These are phyloP conservation scores for Pseudocercospora crystallina DNA, from an alignment of 2,329 filamentous ascomycete genomes.

Conservation along the genomic window DNA sequence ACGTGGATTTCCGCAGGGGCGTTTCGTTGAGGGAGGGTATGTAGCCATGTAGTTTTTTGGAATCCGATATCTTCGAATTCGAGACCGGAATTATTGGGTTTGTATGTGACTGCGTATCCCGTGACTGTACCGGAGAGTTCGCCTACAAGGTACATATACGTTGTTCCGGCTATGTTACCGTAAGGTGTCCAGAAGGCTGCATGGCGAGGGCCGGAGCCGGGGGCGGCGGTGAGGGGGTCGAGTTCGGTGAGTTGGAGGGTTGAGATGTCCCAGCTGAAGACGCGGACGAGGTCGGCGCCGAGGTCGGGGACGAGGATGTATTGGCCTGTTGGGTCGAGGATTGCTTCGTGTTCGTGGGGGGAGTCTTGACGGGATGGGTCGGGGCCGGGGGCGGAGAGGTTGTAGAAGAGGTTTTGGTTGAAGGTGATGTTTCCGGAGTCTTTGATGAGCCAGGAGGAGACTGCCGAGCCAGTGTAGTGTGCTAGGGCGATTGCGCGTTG, in stretches of 20 bases:
- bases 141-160: conserved; percentile 44
- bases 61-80: conserved; percentile 45
- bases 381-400: conserved; percentile 30
- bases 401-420: conserved; percentile 33
- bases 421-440: conserved; percentile 44
- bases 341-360: conserved; percentile 38
- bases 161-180: conserved; percentile 27
- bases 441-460: conserved; percentile 52
- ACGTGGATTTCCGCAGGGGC: conserved; percentile 59
- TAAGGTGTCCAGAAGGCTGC: conserved; percentile 37
- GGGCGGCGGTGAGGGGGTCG: conserved; percentile 25
- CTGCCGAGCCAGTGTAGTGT: conserved; percentile 42
- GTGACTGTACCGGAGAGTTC: conserved; percentile 53
- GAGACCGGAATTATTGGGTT: conserved; percentile 43
- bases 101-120: conserved; percentile 50
- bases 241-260: conserved; percentile 29
- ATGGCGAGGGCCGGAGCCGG: conserved; percentile 39
- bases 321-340: conserved; percentile 40
- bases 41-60: conserved; percentile 50
- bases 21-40: conserved; percentile 44
- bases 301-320: conserved; percentile 41
- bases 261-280: conserved; percentile 32
- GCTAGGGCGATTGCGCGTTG: conserved; percentile 42
- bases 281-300: conserved; percentile 38
- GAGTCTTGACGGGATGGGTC: conserved; percentile 35